Percentiles rank a stretch among this genome's conserved stretches.
These are phyloP conservation scores for Phylloporus arenicola DNA, from an alignment of 768 basidiomycete genomes.

Conservation along the genomic window DNA sequence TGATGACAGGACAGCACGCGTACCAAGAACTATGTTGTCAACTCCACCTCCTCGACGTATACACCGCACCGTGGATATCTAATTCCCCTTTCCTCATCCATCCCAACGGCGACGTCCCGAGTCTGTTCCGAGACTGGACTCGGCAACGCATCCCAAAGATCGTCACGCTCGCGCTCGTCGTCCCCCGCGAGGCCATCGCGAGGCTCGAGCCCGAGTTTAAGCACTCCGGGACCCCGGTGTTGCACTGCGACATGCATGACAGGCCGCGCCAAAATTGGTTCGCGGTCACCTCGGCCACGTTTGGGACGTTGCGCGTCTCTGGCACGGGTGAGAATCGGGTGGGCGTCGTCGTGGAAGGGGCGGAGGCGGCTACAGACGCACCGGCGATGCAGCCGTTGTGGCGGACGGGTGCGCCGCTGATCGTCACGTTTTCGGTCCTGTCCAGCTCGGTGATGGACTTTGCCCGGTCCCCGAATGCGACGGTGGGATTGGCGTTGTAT, in stretches of 20 bases:
- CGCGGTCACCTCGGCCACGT: conserved; percentile 15
- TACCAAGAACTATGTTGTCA: conserved; percentile 44
- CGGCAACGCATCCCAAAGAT: conserved; percentile 21
- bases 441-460: conserved; percentile 10
- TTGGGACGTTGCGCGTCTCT: conserved; percentile 16
- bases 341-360: conserved; percentile 8
- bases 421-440: conserved; percentile 19
- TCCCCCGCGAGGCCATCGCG: conserved; percentile 26
- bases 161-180: conserved; percentile 29
- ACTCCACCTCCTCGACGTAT: conserved; percentile 37
- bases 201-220: conserved; percentile 4
- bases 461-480: conserved; percentile 1
- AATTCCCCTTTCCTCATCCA: not conserved
- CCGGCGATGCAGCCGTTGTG: conserved; percentile 5
- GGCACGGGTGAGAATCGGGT: conserved; percentile 17
- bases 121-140: conserved; percentile 27
- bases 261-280: conserved; percentile 10
- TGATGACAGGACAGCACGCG: conserved; percentile 24
- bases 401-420: conserved; percentile 13
- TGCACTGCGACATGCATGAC: conserved; percentile 21
- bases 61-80: conserved; percentile 18
- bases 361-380: not conserved
- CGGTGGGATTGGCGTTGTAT: conserved; percentile 14
- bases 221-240: conserved; percentile 4
- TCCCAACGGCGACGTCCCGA: not conserved